These are phyloP conservation scores for Populus tomentosa DNA, from an alignment of 441 rosid species.

Conservation along the genomic window DNA sequence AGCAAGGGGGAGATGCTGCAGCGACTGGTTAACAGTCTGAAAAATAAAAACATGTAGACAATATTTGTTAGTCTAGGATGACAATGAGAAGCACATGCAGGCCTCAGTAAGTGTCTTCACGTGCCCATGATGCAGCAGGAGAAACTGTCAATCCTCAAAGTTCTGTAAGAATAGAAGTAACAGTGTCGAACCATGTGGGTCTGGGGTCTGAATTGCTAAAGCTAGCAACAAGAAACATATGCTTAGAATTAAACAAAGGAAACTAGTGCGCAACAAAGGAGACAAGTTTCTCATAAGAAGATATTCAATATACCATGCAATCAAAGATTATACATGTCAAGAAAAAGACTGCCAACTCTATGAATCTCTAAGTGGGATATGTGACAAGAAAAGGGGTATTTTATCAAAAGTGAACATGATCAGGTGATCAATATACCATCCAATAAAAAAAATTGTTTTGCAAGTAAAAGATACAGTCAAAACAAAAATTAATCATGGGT, in stretches of 20 bases:
- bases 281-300: not conserved
- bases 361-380: not conserved
- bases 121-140: conserved; percentile 53
- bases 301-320: not conserved
- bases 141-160: conserved; percentile 31
- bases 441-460: not conserved
- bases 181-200: not conserved
- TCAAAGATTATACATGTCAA: too few relatives aligned
- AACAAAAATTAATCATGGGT: not conserved
- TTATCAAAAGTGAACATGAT: not conserved
- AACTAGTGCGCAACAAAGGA: not conserved
- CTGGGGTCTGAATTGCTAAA: not conserved
- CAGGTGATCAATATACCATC: not conserved
- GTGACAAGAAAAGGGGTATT: not conserved
- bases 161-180: not conserved
- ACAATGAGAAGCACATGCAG: not conserved
- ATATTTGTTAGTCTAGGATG: conserved; percentile 14
- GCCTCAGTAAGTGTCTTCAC: conserved; percentile 13
- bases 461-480: not conserved
- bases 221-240: not conserved
- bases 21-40: conserved; percentile 47
- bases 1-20: conserved; percentile 42
- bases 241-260: not conserved
- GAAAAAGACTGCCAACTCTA: not conserved
- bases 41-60: conserved; percentile 8